Base-by-base conservation (phyloP, 2,329 filamentous ascomycete species). In the Purpureocillium takamizusanense region DNA sequence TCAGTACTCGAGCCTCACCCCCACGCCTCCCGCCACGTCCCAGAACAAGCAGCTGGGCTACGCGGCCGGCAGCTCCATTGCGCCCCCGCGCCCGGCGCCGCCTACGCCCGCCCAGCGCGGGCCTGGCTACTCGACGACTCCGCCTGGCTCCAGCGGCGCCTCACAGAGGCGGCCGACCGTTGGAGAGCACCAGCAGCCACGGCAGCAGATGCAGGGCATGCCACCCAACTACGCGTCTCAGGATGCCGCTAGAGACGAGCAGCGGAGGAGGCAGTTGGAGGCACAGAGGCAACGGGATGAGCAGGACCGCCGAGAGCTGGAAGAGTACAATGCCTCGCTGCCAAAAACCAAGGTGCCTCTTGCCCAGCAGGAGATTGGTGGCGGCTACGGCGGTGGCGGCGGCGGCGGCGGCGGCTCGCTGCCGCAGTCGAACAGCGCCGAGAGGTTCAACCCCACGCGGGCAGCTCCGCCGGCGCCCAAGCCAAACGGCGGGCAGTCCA, bases 351-450 rank as follows among this genome's bases (percentile, higher is more conserved):
- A 86, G 56, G 66, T 80, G 10, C 86, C 86, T 3, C 54, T 92
- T 47, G 88, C 89, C 25, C 86, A 97, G 59, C 89, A 95, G 62
- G 92, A 97, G 60, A 66, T 97, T 49, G 86, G 86, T 41, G 81
- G 81, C 25, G 83, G 78, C 44, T 72, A 76, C 30, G 69, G 72
- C 44, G 65, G 69, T 33, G 69, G 69, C 18, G 83, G 78, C 44
- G 72, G 76, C 30, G 69, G 72, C 44, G 65, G 69, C 33, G 69
- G 69, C 18, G 43, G 42, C 33, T 43, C 48, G 18, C 39, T 45
- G 12, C 50, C 67, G 15, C 21, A 25, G 21, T 25, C 21, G 5
- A 5, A 25, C 21, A 57, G 72, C 12, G 56, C 65, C 25, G 76
- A 81, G 50, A 78, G 87, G 44, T 97, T 88, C 62, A 95, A 94